Evolutionary conservation across 371 early-diverging fungal species (phyloP), one percentile per base, ranked within the genome.

Genomic region (Rhizopus delemar): DNA sequence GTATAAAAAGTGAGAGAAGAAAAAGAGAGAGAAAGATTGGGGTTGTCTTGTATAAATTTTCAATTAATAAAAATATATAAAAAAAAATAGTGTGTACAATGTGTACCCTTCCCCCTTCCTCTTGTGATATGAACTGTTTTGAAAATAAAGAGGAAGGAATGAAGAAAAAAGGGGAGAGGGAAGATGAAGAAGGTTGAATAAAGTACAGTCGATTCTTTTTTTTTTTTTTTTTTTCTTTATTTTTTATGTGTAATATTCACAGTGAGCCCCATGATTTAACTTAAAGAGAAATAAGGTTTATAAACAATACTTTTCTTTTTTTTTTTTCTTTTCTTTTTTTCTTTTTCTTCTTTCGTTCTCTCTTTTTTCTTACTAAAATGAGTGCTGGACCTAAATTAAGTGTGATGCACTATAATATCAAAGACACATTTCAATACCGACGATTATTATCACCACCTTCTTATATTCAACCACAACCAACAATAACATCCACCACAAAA

Each of bases 321-420:
- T 41, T 51, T 43, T 46, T 12, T 36, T 56, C 53, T 46, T 53
- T 39, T 53, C 12, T 41, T 56, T 56, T 56, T 16, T 41, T 53
- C 31, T 56, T 45, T 60, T 51, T 41, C 11, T 49, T 48, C 28
- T 46, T 28, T 53, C 49, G 41, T 51, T 52, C 46, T 59, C 36
- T 54, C 38, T 51, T 52, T 48, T 54, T 51, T 41, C 28, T 60
- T 29, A 33, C n/a, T 33, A 15, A 53, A 31, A 63, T 63, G 59
- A 64, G 59, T 41, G 50, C 51, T 33, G 51, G 60, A 13, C 45
- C 65, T 46, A 51, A 60, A 35, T 28, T 65, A 33, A 60, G 60
- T 32, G 8, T 60, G 13, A 48, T 58, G 51, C 46, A 63, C 53
- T 22, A 22, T 22, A 22, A 22, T 22, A 22, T 22, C 22, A 0